Conservation (phyloP, 768 basidiomycete species). For the Trametes cubensis region DNA sequence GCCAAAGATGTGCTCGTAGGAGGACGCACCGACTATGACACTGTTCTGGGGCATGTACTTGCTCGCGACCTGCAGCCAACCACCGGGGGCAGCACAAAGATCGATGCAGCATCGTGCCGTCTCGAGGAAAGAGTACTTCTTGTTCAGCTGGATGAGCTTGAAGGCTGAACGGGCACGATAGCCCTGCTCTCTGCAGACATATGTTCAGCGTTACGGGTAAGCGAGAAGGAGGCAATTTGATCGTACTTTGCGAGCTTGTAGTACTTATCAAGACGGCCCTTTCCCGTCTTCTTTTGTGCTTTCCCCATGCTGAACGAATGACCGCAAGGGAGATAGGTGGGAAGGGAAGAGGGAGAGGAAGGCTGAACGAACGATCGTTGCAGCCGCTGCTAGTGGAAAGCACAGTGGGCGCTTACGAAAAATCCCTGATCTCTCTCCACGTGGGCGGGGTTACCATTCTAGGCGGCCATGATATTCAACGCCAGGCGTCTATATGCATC, state of each 20-base stretch:
- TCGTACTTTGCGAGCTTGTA: slow-evolving; percentile 90
- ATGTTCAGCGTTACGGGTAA: background rate
- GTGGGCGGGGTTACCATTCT: slow-evolving; percentile 1
- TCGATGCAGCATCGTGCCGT: slow-evolving; percentile 92
- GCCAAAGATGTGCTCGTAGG: background rate
- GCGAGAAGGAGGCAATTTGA: slow-evolving; percentile 15
- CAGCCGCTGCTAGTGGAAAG: background rate
- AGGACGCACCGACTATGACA: slow-evolving; percentile 78
- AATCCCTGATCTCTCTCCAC: slow-evolving; percentile 21
- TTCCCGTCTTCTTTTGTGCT: slow-evolving; percentile 93
- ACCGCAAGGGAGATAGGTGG: background rate
- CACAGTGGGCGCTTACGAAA: slow-evolving; percentile 14
- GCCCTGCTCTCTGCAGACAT: slow-evolving; percentile 83
- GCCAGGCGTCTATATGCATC: slow-evolving; percentile 1
- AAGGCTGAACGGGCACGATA: slow-evolving; percentile 99
- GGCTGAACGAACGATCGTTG: background rate
- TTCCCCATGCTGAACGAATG: slow-evolving; percentile 36
- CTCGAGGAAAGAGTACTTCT: slow-evolving; percentile 93
- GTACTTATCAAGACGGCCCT: slow-evolving; percentile 95
- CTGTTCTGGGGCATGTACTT: slow-evolving; percentile 96
- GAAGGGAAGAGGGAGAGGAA: background rate
- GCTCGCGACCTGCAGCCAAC: slow-evolving; percentile 98
- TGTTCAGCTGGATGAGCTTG: slow-evolving; percentile 98
- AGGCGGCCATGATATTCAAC: slow-evolving; percentile 7
- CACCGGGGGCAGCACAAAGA: slow-evolving; percentile 97